phyloP scores from a whole-genome alignment of 2,329 filamentous ascomycete species.

The Penicillium sp. region DNA sequence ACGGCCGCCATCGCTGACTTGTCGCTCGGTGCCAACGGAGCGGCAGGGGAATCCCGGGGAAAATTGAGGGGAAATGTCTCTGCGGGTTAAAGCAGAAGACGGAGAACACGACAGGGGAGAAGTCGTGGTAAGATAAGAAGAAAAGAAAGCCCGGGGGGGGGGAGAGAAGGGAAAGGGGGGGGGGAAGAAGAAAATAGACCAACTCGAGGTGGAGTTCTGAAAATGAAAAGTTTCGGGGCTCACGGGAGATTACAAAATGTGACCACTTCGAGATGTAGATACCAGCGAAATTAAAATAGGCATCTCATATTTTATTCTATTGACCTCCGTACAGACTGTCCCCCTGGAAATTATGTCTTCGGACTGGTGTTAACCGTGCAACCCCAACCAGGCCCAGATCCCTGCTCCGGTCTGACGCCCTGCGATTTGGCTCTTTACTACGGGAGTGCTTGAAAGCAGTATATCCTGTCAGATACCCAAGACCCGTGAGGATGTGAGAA shows the following conservation, averaged over 20 bases:
- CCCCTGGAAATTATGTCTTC: conserved; percentile 13
- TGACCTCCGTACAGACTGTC: background rate
- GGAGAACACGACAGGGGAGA: conserved; percentile 30
- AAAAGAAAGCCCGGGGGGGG: conserved; percentile 21
- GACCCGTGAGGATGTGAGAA: too few relatives aligned
- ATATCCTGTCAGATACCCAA: too few relatives aligned
- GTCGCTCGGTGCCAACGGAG: conserved; percentile 30
- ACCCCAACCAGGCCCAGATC: conserved; percentile 13
- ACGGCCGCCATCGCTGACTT: conserved; percentile 45
- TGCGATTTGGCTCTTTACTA: background rate
- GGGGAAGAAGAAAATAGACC: conserved; percentile 20
- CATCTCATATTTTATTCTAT: background rate
- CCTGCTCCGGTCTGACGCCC: conserved; percentile 5
- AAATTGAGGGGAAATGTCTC: conserved; percentile 24
- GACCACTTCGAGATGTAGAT: background rate
- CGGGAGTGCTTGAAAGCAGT: background rate
- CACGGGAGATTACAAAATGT: conserved; percentile 19
- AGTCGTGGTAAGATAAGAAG: conserved; percentile 33
- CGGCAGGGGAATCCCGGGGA: conserved; percentile 27
- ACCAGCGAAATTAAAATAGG: background rate
- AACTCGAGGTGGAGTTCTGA: conserved; percentile 28
- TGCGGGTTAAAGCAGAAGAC: conserved; percentile 31
- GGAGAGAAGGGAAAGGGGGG: conserved; percentile 17
- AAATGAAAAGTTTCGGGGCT: conserved; percentile 24
- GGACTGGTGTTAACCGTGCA: conserved; percentile 13